Percentiles rank a stretch among this genome's conserved stretches.
Conservation (phyloP, 148 eudicot species). For the Spergularia marina region DNA sequence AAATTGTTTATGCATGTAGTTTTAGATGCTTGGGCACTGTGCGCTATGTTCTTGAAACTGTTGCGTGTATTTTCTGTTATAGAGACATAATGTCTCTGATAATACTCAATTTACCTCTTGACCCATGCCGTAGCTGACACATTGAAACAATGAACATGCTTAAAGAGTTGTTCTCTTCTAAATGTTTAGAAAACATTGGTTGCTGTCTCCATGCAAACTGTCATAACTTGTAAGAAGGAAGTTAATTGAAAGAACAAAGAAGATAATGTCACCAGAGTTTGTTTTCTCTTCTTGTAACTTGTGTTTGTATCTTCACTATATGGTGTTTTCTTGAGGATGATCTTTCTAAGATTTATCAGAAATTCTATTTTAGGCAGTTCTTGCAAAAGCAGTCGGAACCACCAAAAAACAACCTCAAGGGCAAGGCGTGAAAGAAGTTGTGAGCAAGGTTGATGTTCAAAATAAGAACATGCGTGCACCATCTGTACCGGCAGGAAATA, state of each 20-base stretch:
- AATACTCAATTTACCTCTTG: no score
- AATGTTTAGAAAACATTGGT: no score
- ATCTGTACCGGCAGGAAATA: constrained; percentile 40
- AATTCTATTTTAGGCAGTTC: constrained; percentile 50
- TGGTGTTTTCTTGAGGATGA: background rate
- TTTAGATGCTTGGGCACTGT: no score
- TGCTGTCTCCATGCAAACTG: no score
- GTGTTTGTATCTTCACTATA: background rate
- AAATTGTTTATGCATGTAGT: no score
- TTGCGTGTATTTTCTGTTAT: no score
- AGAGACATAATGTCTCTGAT: no score
- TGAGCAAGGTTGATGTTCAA: constrained; percentile 32
- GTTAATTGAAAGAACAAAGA: background rate
- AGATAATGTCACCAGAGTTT: background rate
- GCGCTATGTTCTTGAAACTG: no score
- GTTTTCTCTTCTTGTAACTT: background rate
- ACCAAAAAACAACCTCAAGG: constrained; percentile 33
- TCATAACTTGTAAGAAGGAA: background rate
- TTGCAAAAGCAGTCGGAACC: constrained; percentile 60
- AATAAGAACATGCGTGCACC: constrained; percentile 30
- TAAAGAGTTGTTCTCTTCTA: no score
- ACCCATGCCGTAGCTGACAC: no score
- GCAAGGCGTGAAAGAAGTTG: constrained; percentile 39
- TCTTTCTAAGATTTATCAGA: background rate
- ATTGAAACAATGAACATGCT: no score